Evolutionary conservation across 2,329 filamentous ascomycete genomes (phyloP).

Genomic region (Fusarium redolens): DNA sequence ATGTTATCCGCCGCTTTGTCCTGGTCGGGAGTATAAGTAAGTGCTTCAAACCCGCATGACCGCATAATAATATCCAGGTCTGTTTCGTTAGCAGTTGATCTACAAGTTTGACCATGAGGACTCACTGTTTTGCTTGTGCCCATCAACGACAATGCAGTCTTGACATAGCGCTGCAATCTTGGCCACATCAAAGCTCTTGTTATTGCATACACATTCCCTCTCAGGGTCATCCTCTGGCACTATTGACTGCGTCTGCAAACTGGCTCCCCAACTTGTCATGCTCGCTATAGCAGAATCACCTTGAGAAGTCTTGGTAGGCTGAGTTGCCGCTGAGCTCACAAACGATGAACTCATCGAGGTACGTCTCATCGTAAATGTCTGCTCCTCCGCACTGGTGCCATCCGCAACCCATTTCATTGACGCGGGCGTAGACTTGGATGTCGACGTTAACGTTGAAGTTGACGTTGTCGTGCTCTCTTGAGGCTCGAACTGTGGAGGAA

Average conservation of each 20-base stretch:
- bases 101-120: neutral
- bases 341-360: conserved; percentile 11
- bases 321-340: conserved; percentile 8
- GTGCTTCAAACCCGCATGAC: conserved; percentile 49
- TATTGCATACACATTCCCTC: conserved; percentile 52
- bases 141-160: conserved; percentile 51
- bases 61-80: conserved; percentile 53
- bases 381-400: conserved; percentile 11
- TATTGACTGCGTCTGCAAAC: conserved; percentile 30
- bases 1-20: conserved; percentile 50
- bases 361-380: neutral
- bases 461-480: conserved; percentile 13
- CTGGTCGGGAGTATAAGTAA: conserved; percentile 46
- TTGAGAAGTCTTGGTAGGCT: neutral
- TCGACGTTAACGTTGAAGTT: conserved; percentile 3
- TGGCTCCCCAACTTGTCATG: conserved; percentile 8
- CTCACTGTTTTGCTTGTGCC: conserved; percentile 49
- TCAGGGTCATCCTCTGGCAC: conserved; percentile 45
- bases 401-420: conserved; percentile 9
- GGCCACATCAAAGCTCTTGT: conserved; percentile 55
- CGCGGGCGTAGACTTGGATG: neutral
- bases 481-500: conserved; percentile 35
- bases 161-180: conserved; percentile 53
- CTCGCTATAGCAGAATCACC: conserved; percentile 3
- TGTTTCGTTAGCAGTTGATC: conserved; percentile 28